A percentile compares a stretch with the other conserved stretches of the same genome.
Conservation (phyloP, 2,329 filamentous ascomycete genomes). For the Fusarium pseudocircinatum region DNA sequence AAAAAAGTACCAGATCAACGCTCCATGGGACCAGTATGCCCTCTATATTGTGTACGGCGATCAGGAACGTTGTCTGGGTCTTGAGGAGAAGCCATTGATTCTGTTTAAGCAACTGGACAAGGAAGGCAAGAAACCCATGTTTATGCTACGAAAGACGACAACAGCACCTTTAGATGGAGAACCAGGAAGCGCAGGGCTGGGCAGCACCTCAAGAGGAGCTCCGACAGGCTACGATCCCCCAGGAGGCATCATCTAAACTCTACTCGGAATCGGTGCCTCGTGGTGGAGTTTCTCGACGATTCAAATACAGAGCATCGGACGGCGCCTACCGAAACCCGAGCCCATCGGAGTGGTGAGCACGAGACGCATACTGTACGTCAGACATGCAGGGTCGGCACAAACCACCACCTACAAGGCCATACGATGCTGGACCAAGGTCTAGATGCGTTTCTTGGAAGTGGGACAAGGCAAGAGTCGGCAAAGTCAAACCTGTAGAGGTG, state of each 20-base stretch:
- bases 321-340: constrained; percentile 38
- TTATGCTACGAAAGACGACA: constrained; percentile 85
- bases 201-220: constrained; percentile 55
- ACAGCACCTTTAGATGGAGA: constrained; percentile 62
- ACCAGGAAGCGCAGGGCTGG: constrained; percentile 64
- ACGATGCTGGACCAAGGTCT: constrained; percentile 18
- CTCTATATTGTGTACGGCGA: constrained; percentile 99
- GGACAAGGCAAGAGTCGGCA: constrained; percentile 12
- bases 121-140: constrained; percentile 98
- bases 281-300: constrained; percentile 8
- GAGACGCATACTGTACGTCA: constrained; percentile 30
- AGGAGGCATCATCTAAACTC: constrained; percentile 65
- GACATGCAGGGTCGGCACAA: constrained; percentile 23
- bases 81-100: constrained; percentile 94
- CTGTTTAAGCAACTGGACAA: constrained; percentile 97
- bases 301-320: constrained; percentile 1
- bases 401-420: constrained; percentile 23
- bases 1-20: constrained; percentile 98
- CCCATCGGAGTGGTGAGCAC: constrained; percentile 12
- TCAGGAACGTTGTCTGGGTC: constrained; percentile 89
- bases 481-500: neutral
- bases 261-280: neutral
- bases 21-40: constrained; percentile 96
- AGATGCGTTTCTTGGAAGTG: constrained; percentile 29
- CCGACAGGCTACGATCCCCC: constrained; percentile 65